Evolutionary conservation across 495 filamentous ascomycete genomes (phyloP), one percentile per base, ranked within the genome.

Genomic region (Penicillium macrosclerotiorum): DNA sequence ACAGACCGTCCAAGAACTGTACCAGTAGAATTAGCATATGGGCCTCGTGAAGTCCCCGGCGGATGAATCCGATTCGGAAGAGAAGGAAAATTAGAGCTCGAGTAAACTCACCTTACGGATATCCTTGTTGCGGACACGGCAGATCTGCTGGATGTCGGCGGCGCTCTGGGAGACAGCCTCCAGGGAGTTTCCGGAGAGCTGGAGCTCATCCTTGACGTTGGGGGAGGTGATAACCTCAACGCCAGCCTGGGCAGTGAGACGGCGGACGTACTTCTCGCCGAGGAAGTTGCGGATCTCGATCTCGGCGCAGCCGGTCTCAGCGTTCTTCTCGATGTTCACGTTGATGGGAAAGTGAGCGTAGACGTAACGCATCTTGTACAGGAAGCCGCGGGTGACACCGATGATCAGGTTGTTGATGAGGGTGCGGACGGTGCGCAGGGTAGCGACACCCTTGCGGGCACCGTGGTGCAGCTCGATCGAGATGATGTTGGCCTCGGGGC

Each of bases 311-410:
- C 86, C 91, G 54, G 89, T 93, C 78, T 97, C 91, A 59, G 71
- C 69, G 81, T 94, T 93, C 86, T 94, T 91, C 50, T 97, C 90
- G 56, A 98, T 74, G 80, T 97, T 97, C 72, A 98, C 93, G 81
- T 97, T 98, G 89, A 98, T 98, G 69, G 93, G 93, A 70, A 98
- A 98, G 83, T 98, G 93, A 61, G 93, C 93, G 72, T 98, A 98
- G 76, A 98, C 93, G 76, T 98, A 98, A 57, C 93, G 88, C 93
- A 98, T 97, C 87, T 97, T 98, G 87, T 98, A 98, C 79, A 92
- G 92, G 88, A 87, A 98, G 51, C 93, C 93, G 77, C 87, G 91
- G 66, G 94, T 98, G 50, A 98, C 93, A 72, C 93, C 93, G 67
- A 89, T 85, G 75, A 97, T 88, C 72, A 98, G 61, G 84, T 98